These are phyloP conservation scores for Cichorium intybus DNA, from an alignment of 140 eudicot genomes.

Conservation along the genomic window DNA sequence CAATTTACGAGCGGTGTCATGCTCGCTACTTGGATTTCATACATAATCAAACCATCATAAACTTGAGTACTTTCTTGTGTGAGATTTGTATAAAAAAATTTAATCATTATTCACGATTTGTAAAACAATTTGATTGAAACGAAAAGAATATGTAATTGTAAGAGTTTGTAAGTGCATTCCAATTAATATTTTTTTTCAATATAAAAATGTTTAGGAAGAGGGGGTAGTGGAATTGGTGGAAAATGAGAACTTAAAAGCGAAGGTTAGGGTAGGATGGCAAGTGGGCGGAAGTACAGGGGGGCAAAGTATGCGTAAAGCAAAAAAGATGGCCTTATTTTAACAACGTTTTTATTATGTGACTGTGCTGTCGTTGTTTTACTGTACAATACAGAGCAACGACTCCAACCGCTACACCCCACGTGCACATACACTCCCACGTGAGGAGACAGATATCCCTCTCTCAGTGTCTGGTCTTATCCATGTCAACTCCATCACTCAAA, in stretches of 20 bases:
- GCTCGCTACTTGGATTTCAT: no score
- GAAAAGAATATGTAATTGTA: background rate
- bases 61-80: no score
- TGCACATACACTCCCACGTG: constrained; percentile 28
- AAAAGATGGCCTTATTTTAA: constrained; percentile 29
- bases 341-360: background rate
- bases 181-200: no score
- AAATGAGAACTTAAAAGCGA: constrained; percentile 29
- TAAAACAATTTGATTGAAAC: background rate
- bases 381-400: constrained; percentile 25
- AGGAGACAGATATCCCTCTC: constrained; percentile 6
- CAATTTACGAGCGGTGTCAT: no score
- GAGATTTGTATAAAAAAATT: background rate
- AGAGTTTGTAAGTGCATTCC: no score
- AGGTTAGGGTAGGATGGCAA: constrained; percentile 22
- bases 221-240: background rate
- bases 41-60: no score
- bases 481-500: constrained; percentile 25
- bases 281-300: constrained; percentile 25
- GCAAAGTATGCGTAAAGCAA: constrained; percentile 27
- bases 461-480: constrained; percentile 29
- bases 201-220: background rate
- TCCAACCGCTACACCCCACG: constrained; percentile 17
- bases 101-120: background rate
- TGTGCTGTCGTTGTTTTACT: constrained; percentile 12